Conservation (phyloP, 805 yeast species). For the Soucietia sequanensis region DNA sequence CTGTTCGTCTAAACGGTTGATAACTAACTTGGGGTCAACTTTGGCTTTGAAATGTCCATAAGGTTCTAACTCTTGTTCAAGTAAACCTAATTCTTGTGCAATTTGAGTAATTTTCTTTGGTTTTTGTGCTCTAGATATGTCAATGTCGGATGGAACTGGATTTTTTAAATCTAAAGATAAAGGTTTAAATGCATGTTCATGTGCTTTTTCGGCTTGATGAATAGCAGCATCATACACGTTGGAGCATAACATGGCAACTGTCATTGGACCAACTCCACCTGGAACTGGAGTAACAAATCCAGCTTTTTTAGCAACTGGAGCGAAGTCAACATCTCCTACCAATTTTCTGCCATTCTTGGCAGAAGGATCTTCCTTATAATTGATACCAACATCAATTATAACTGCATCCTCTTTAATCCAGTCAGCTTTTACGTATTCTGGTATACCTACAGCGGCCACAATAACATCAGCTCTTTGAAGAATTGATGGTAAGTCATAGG, state of each 20-base stretch:
- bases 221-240: constrained; percentile 83
- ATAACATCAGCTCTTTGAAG: constrained; percentile 79
- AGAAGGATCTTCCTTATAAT: constrained; percentile 73
- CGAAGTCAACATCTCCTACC: constrained; percentile 95
- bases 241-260: constrained; percentile 90
- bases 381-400: constrained; percentile 94
- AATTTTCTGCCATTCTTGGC: constrained; percentile 77
- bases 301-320: constrained; percentile 59
- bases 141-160: constrained; percentile 92
- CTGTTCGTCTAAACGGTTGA: constrained; percentile 50
- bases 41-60: constrained; percentile 91
- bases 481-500: constrained; percentile 55
- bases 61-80: constrained; percentile 76
- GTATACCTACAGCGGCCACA: constrained; percentile 87
- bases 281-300: constrained; percentile 91
- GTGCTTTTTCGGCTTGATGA: constrained; percentile 47
- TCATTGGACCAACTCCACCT: constrained; percentile 99
- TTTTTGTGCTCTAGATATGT: constrained; percentile 80
- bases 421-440: constrained; percentile 81
- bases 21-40: constrained; percentile 50
- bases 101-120: constrained; percentile 79
- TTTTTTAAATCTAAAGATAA: constrained; percentile 46
- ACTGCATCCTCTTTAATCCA: constrained; percentile 84
- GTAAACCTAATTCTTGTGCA: constrained; percentile 81
- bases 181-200: constrained; percentile 51